A percentile compares a stretch with the other conserved stretches of the same genome.
These are phyloP conservation scores for Austroboletus novae-zelandiae DNA, from an alignment of 1,284 basidiomycete genomes.

Conservation along the genomic window DNA sequence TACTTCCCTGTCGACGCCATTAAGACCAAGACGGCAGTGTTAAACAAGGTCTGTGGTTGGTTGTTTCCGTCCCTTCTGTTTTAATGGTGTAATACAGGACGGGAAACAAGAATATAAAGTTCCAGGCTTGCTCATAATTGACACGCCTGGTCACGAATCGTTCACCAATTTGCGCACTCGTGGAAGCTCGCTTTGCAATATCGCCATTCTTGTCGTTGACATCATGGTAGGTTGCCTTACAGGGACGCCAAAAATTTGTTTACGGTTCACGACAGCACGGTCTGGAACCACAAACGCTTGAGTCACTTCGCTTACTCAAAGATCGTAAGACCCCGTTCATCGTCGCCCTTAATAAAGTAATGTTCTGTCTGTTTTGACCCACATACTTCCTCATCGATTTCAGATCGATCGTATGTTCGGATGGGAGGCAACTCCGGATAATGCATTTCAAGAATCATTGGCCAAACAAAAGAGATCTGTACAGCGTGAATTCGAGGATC, in stretches of 20 bases:
- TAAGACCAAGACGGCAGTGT: constrained; percentile 85
- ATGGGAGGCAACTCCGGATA: constrained; percentile 91
- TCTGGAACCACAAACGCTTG: constrained; percentile 95
- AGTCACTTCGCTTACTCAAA: constrained; percentile 90
- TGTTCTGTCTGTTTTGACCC: constrained; percentile 3
- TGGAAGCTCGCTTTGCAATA: constrained; percentile 98
- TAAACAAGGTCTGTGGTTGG: constrained; percentile 68
- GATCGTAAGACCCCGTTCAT: constrained; percentile 99
- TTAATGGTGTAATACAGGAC: constrained; percentile 46
- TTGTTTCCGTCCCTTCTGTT: neutral
- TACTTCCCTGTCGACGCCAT: constrained; percentile 99
- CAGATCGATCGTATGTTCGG: constrained; percentile 97
- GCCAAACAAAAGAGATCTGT: constrained; percentile 83
- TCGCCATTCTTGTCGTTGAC: constrained; percentile 98
- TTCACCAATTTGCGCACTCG: constrained; percentile 97
- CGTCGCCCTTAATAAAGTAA: constrained; percentile 95
- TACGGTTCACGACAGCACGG: constrained; percentile 68
- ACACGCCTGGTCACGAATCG: constrained; percentile 99
- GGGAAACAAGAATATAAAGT: constrained; percentile 91
- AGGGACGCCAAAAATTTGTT: constrained; percentile 8
- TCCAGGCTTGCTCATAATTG: constrained; percentile 95
- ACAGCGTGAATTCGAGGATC: constrained; percentile 92
- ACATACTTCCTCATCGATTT: constrained; percentile 11
- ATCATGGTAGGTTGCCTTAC: constrained; percentile 71
- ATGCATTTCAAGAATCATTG: constrained; percentile 89